phyloP scores from a whole-genome alignment of 805 yeast genomes.

The Cyberlindnera xylosilytica region DNA sequence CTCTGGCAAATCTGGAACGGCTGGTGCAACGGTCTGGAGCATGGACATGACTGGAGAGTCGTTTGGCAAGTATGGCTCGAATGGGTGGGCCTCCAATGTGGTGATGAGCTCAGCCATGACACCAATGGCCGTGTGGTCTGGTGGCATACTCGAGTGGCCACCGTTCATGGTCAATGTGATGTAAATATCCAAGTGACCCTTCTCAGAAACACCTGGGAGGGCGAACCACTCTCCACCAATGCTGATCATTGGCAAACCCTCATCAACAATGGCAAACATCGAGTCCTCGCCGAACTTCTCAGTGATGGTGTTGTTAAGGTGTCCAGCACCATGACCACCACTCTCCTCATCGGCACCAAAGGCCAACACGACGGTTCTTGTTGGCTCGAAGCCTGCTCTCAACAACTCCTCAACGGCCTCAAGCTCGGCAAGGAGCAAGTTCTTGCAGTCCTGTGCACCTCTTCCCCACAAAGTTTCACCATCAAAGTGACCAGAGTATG shows the following conservation, averaged over 20 bases:
- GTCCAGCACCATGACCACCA: conserved; percentile 62
- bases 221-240: conserved; percentile 40
- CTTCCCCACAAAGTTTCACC: conserved; percentile 68
- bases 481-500: conserved; percentile 62
- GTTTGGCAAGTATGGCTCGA: conserved; percentile 40
- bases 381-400: conserved; percentile 43
- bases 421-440: conserved; percentile 56
- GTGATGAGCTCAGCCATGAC: conserved; percentile 52
- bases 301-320: conserved; percentile 43
- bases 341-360: conserved; percentile 79
- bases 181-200: conserved; percentile 34
- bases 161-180: conserved; percentile 60
- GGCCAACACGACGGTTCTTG: conserved; percentile 56
- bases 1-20: conserved; percentile 28
- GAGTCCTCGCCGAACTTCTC: conserved; percentile 58
- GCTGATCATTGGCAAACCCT: conserved; percentile 39
- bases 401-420: conserved; percentile 57
- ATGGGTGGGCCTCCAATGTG: conserved; percentile 54
- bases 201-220: conserved; percentile 46
- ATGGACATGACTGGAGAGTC: conserved; percentile 53
- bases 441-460: conserved; percentile 73
- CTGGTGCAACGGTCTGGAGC: conserved; percentile 61
- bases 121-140: conserved; percentile 73
- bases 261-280: conserved; percentile 62
- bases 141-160: conserved; percentile 73